Conservation (phyloP, 108 stramenopile species). For the Cyclotella baltica region DNA sequence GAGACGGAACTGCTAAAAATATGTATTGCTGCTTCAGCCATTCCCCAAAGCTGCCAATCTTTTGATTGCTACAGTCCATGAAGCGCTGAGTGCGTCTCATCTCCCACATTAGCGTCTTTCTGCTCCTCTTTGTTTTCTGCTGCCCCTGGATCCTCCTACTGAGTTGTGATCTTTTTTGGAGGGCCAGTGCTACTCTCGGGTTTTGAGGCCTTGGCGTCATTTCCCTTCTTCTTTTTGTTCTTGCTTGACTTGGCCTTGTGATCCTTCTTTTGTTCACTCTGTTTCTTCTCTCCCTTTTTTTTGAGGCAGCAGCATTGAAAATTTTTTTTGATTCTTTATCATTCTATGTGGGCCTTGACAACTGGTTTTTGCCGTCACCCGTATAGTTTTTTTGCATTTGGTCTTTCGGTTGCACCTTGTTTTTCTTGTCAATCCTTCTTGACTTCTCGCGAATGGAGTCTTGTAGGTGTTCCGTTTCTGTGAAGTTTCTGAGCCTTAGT, state of each 20-base stretch:
- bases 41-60: constrained; percentile 6
- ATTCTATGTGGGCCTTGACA: constrained; percentile 9
- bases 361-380: constrained; percentile 5
- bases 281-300: constrained; percentile 1
- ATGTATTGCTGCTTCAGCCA: neutral
- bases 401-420: neutral
- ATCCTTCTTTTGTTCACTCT: constrained; percentile 2
- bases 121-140: constrained; percentile 7
- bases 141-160: neutral
- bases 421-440: neutral
- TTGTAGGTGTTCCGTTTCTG: neutral
- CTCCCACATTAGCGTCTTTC: constrained; percentile 4
- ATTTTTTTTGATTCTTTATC: constrained; percentile 2
- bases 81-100: neutral
- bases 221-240: neutral
- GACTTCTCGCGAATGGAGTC: neutral
- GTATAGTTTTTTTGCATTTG: constrained; percentile 7
- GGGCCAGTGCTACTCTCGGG: neutral
- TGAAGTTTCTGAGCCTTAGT: neutral
- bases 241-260: neutral
- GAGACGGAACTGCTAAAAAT: constrained; percentile 7
- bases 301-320: neutral
- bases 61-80: neutral
- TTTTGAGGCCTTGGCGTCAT: constrained; percentile 4
- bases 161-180: constrained; percentile 10